phyloP scores from a whole-genome alignment of 2,329 filamentous ascomycete genomes.

The Claviceps citrina region DNA sequence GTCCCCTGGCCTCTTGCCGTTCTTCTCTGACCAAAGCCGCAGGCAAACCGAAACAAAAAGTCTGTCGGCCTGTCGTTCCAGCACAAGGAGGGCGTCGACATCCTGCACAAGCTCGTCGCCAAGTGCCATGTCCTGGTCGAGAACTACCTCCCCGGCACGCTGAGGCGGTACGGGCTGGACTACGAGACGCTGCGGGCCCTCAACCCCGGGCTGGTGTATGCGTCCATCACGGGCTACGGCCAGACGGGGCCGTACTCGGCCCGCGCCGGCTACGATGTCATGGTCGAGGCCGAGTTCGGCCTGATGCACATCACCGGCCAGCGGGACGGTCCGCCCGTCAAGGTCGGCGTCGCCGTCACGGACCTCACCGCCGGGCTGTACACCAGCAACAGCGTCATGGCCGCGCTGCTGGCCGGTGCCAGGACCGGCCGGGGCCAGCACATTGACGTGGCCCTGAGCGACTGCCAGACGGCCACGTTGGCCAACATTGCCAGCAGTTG shows the following conservation, averaged over 20 bases:
- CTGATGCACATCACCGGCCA: slow-evolving; percentile 96
- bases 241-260: slow-evolving; percentile 83
- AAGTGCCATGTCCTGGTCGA: slow-evolving; percentile 89
- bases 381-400: slow-evolving; percentile 90
- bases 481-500: slow-evolving; percentile 92
- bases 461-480: slow-evolving; percentile 87
- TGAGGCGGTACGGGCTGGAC: slow-evolving; percentile 85
- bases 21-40: neutral
- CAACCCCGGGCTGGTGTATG: slow-evolving; percentile 81
- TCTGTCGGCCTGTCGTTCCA: slow-evolving; percentile 86
- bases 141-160: slow-evolving; percentile 81
- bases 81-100: slow-evolving; percentile 64
- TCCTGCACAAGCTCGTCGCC: slow-evolving; percentile 70
- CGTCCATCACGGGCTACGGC: slow-evolving; percentile 92
- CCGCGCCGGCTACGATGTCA: slow-evolving; percentile 92
- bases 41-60: slow-evolving; percentile 97
- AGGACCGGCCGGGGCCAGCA: slow-evolving; percentile 74
- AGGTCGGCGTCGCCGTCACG: slow-evolving; percentile 93
- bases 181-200: slow-evolving; percentile 65
- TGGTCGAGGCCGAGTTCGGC: slow-evolving; percentile 97
- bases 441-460: slow-evolving; percentile 79
- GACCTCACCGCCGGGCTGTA: slow-evolving; percentile 92
- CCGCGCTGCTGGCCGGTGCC: slow-evolving; percentile 62
- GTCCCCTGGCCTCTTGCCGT: neutral
- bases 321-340: slow-evolving; percentile 79